Evolutionary conservation across 805 yeast species (phyloP).

Genomic region (Alloascoidea hylecoeti): DNA sequence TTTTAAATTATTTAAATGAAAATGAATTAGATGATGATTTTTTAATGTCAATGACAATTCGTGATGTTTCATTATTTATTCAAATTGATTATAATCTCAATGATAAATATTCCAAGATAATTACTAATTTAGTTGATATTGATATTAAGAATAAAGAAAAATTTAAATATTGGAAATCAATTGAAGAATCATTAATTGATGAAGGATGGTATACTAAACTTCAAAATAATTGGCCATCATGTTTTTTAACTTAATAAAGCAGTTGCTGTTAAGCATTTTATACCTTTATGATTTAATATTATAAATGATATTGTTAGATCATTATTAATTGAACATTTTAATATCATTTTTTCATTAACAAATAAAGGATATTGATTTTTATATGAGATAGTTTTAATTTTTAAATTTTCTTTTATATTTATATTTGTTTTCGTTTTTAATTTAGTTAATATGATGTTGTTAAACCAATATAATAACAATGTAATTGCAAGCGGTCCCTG

Average conservation of each 20-base stretch:
- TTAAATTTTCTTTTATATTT: conserved; percentile 10
- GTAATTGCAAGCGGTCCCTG: conserved; percentile 77
- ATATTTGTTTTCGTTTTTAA: conserved; percentile 8
- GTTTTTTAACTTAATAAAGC: too few relatives aligned
- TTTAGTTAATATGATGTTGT: conserved; percentile 8
- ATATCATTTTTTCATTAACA: conserved; percentile 19
- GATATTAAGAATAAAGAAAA: conserved; percentile 32
- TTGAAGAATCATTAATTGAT: conserved; percentile 21
- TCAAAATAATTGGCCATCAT: background rate
- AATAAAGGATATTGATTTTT: conserved; percentile 36
- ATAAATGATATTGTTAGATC: too few relatives aligned
- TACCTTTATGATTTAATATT: too few relatives aligned
- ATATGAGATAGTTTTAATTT: conserved; percentile 24
- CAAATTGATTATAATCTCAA: conserved; percentile 12
- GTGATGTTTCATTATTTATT: conserved; percentile 43
- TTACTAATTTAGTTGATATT: conserved; percentile 32
- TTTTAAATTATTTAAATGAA: conserved; percentile 9
- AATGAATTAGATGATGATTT: conserved; percentile 23
- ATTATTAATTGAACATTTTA: too few relatives aligned
- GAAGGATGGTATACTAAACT: background rate
- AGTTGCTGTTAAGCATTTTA: too few relatives aligned
- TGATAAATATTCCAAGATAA: conserved; percentile 15
- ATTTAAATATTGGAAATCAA: conserved; percentile 30
- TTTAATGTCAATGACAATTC: conserved; percentile 34
- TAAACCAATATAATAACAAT: conserved; percentile 39